phyloP scores from a whole-genome alignment of 768 basidiomycete genomes.

The Termitomyces sp. region DNA sequence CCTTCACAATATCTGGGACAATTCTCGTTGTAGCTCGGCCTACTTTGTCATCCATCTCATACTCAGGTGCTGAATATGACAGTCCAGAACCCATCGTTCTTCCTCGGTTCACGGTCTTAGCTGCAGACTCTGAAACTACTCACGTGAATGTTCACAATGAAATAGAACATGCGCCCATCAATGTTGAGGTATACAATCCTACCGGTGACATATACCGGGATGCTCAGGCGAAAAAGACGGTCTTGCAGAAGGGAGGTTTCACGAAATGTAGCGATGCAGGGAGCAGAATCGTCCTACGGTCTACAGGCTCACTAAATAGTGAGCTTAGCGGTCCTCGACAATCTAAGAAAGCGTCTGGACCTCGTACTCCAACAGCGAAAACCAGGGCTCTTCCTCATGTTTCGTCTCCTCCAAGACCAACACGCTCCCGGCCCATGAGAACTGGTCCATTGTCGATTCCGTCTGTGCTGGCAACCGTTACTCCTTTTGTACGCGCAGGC shows the following conservation, averaged over 20 bases:
- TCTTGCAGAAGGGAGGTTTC: slow-evolving; percentile 53
- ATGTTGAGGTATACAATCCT: slow-evolving; percentile 59
- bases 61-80: slow-evolving; percentile 18
- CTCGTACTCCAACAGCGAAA: slow-evolving; percentile 32
- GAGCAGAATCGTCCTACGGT: slow-evolving; percentile 50
- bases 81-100: slow-evolving; percentile 46
- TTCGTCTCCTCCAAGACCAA: slow-evolving; percentile 22
- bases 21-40: slow-evolving; percentile 52
- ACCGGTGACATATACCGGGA: slow-evolving; percentile 50
- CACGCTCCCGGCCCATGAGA: slow-evolving; percentile 28
- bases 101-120: slow-evolving; percentile 65
- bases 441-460: slow-evolving; percentile 62
- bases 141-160: slow-evolving; percentile 59
- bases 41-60: slow-evolving; percentile 18
- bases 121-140: slow-evolving; percentile 58
- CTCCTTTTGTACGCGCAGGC: slow-evolving; percentile 36
- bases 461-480: slow-evolving; percentile 48
- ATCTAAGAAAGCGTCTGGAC: slow-evolving; percentile 19
- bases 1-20: slow-evolving; percentile 61
- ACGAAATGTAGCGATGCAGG: slow-evolving; percentile 61
- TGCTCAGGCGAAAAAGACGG: slow-evolving; percentile 58
- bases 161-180: slow-evolving; percentile 33
- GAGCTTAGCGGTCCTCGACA: slow-evolving; percentile 20
- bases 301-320: slow-evolving; percentile 21
- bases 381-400: slow-evolving; percentile 21